These are phyloP conservation scores for Neurospora intermedia DNA, from an alignment of 495 filamentous ascomycete genomes.

Conservation along the genomic window DNA sequence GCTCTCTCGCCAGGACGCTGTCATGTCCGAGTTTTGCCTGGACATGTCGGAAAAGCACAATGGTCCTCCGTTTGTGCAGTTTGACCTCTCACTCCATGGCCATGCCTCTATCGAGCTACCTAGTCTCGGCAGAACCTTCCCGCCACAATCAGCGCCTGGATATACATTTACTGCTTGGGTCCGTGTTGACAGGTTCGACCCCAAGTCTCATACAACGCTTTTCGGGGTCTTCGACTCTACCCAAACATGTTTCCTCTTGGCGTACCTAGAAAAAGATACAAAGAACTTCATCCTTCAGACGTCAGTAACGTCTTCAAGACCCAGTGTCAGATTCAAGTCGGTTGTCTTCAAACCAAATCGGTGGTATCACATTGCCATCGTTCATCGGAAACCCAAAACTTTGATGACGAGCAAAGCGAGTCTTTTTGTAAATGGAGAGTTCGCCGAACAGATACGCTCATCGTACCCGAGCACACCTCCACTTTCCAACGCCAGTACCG, in stretches of 20 bases:
- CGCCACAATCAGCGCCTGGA: constrained; percentile 56
- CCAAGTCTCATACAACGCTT: constrained; percentile 77
- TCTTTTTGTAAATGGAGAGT: constrained; percentile 86
- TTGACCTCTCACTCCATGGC: constrained; percentile 81
- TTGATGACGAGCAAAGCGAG: constrained; percentile 71
- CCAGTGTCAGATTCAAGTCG: constrained; percentile 89
- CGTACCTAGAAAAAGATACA: constrained; percentile 92
- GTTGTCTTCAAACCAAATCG: constrained; percentile 55
- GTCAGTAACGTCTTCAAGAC: constrained; percentile 72
- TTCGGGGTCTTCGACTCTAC: constrained; percentile 91
- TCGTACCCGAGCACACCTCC: constrained; percentile 70
- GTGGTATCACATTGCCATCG: constrained; percentile 90
- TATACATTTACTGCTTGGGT: constrained; percentile 89
- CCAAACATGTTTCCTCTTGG: constrained; percentile 88
- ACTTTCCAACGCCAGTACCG: constrained; percentile 43
- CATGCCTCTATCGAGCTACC: constrained; percentile 82
- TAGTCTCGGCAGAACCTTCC: constrained; percentile 71
- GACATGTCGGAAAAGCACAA: constrained; percentile 60
- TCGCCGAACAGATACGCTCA: constrained; percentile 82
- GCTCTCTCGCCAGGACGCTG: constrained; percentile 50
- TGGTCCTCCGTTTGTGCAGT: constrained; percentile 77
- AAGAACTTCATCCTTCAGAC: constrained; percentile 93
- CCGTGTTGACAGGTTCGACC: constrained; percentile 75
- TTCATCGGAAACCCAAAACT: constrained; percentile 68
- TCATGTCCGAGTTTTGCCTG: constrained; percentile 62